A percentile compares a stretch with the other conserved stretches of the same genome.
These are phyloP conservation scores for Phytophthora fragariaefolia DNA, from an alignment of 352 stramenopile genomes.

Conservation along the genomic window DNA sequence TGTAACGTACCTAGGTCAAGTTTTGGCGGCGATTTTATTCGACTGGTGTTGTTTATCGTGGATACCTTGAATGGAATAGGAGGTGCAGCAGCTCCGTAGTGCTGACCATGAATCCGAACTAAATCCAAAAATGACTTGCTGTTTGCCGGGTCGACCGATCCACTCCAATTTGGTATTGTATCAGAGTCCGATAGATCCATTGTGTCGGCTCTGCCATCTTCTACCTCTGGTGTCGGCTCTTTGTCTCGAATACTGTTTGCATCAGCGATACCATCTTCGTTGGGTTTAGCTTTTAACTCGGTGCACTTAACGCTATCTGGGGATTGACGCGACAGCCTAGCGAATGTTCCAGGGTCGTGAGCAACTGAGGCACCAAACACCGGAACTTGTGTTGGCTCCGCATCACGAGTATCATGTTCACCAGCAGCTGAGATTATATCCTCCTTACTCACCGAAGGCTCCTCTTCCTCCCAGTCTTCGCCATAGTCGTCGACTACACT, in stretches of 20 bases:
- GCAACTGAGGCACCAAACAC: neutral
- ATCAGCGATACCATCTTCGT: neutral
- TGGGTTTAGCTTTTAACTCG: constrained; percentile 3
- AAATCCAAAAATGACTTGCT: no score
- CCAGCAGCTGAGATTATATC: constrained; percentile 4
- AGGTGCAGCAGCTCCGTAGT: constrained; percentile 3
- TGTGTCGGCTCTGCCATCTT: neutral
- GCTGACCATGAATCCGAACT: constrained; percentile 22
- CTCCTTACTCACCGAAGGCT: constrained; percentile 19
- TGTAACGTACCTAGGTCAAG: constrained; percentile 22
- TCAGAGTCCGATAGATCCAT: neutral
- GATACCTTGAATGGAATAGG: constrained; percentile 7
- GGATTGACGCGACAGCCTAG: neutral
- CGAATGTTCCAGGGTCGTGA: neutral
- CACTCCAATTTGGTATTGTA: neutral
- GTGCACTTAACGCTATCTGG: neutral
- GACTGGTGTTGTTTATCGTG: neutral
- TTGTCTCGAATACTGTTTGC: neutral
- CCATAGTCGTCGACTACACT: constrained; percentile 27
- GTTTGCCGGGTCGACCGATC: no score
- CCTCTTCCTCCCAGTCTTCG: constrained; percentile 27
- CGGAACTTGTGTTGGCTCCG: constrained; percentile 5
- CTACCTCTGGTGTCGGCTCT: constrained; percentile 11
- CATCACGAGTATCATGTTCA: constrained; percentile 14
- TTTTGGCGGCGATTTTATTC: neutral